Percentiles rank a stretch among this genome's conserved stretches.
Conservation (phyloP, 208 protist species). For the Acanthamoeba royreba region DNA sequence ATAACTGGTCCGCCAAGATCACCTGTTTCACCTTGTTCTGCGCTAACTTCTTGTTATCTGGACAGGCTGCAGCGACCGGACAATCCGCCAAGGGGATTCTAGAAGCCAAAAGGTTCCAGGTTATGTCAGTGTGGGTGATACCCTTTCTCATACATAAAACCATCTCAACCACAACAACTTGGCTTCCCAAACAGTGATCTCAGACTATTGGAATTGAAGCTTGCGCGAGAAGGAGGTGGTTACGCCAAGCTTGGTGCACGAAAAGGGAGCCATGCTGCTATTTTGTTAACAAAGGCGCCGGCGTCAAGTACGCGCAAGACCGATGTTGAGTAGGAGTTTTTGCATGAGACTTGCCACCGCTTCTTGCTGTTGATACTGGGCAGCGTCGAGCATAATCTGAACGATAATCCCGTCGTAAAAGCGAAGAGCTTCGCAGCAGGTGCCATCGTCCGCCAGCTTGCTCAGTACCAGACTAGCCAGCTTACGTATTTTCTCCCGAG, state of each 20-base stretch:
- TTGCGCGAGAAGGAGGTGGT: too few species aligned
- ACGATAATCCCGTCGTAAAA: background rate
- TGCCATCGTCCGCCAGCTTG: background rate
- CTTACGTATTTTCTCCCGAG: background rate
- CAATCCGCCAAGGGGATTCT: background rate
- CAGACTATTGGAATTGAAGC: too few species aligned
- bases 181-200: too few species aligned
- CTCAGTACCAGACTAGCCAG: background rate
- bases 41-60: too few species aligned
- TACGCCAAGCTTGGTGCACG: too few species aligned
- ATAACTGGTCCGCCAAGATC: conserved; percentile 51
- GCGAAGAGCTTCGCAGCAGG: background rate
- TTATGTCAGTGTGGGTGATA: too few species aligned
- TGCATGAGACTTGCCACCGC: background rate
- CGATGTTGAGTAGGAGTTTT: background rate
- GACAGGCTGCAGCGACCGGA: background rate
- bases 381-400: background rate
- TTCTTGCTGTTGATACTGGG: background rate
- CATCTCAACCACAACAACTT: too few species aligned
- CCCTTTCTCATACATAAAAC: too few species aligned
- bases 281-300: too few species aligned
- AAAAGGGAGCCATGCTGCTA: too few species aligned
- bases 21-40: too few species aligned
- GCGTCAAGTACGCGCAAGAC: background rate
- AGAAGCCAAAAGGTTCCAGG: too few species aligned